phyloP scores from a whole-genome alignment of 1,284 basidiomycete species.

The Pseudozyma tsukubaensis region DNA sequence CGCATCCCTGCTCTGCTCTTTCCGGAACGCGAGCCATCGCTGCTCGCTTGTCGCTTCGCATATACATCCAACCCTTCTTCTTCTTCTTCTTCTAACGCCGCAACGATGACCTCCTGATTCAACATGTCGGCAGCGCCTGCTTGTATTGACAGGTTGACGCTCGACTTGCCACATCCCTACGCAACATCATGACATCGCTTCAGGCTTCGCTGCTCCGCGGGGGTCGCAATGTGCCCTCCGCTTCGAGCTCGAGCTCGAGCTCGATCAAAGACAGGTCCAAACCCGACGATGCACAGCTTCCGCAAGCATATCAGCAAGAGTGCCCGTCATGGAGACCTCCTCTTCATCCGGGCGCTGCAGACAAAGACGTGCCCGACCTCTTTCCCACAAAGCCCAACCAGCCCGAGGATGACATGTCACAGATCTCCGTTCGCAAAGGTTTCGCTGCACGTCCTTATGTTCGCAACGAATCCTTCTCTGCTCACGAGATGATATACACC shows the following conservation, averaged over 20 bases:
- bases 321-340: constrained; percentile 60
- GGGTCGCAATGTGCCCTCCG: constrained; percentile 2
- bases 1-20: no score
- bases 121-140: background rate
- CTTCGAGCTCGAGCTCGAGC: constrained; percentile 1
- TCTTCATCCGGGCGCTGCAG: constrained; percentile 46
- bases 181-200: constrained; percentile 14
- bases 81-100: no score
- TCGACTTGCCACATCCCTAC: background rate
- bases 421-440: constrained; percentile 82
- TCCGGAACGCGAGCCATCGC: no score
- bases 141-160: background rate
- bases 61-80: no score
- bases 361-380: constrained; percentile 75
- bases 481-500: constrained; percentile 72
- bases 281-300: constrained; percentile 25
- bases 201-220: constrained; percentile 27
- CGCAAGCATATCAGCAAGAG: constrained; percentile 47
- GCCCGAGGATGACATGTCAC: constrained; percentile 84
- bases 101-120: background rate
- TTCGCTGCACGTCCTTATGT: constrained; percentile 72
- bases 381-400: constrained; percentile 84
- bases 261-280: constrained; percentile 12
- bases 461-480: constrained; percentile 72
- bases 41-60: no score